Base-by-base conservation (phyloP, 75 land plant genomes). In the Azolla pinnata region DNA sequence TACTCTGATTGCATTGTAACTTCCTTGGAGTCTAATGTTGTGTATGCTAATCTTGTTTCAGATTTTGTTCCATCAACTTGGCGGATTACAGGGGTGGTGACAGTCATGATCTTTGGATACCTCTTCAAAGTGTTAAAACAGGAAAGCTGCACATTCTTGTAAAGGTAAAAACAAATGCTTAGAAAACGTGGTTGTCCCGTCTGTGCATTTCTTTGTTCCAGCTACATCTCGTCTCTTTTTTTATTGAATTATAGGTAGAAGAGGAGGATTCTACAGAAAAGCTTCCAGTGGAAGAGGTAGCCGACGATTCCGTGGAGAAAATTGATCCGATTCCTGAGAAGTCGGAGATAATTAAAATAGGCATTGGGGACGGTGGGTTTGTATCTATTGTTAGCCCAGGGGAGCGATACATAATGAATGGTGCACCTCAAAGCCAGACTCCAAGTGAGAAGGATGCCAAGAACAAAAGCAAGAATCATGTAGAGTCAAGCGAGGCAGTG, bases 41-140 rank as follows among this genome's bases (percentile, higher is more conserved):
- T n/a, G n/a, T n/a, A n/a, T n/a, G n/a, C n/a, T n/a, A n/a, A n/a
- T n/a, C n/a, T 32, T 14, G 52, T 38, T 58, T 29, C 79, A 90
- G 90, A 9, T 55, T 61, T 40, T 85, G 86, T 61, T 54, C 57
- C 5, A 56, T 91, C 5, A 33, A 61, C 29, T 49, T 91, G 18
- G 52, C 26, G 42, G 61, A 85, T 35, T 63, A 71, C 10, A 71
- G 79, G 63, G 90, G 60, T 60, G 86, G 90, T 24, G 65, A 76
- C 40, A 70, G 80, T 58, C 90, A 93, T 63, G 90, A 85, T 32
- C 59, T 72, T 35, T 92, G 90, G 88, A 17, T 92, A 33, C 44
- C 76, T 53, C 79, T 91, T 35, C 29, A 78, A 56, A 77, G 72
- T 25, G 83, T 92, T 27, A 89, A 89, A 64, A 81, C 62, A 54